phyloP scores from a whole-genome alignment of 352 stramenopile genomes.

The Phytophthora hybrid region DNA sequence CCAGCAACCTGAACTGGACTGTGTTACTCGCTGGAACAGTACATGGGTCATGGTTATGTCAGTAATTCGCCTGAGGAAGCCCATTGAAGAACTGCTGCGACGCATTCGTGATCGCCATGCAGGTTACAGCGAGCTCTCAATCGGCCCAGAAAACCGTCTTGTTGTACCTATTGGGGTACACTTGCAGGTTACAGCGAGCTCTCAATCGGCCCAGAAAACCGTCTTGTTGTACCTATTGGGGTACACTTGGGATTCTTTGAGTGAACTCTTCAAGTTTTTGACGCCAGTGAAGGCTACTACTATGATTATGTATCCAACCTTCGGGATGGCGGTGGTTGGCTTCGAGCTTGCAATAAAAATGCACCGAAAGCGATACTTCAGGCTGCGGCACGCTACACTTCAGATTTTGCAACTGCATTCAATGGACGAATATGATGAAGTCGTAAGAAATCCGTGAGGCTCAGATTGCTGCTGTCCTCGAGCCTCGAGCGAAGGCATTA shows the following conservation, averaged over 20 bases:
- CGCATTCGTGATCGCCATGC: too few relatives aligned
- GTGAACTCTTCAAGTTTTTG: slow-evolving; percentile 13
- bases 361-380: background rate
- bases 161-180: too few relatives aligned
- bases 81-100: slow-evolving; percentile 13
- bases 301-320: slow-evolving; percentile 15
- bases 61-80: background rate
- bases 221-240: too few relatives aligned
- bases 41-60: slow-evolving; percentile 13
- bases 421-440: slow-evolving; percentile 15
- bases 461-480: slow-evolving; percentile 20
- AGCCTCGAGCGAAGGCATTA: slow-evolving; percentile 15
- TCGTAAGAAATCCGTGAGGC: slow-evolving; percentile 14
- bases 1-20: slow-evolving; percentile 6
- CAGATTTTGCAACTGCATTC: slow-evolving; percentile 19
- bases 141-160: too few relatives aligned
- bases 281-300: slow-evolving; percentile 28
- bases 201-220: too few relatives aligned
- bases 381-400: background rate
- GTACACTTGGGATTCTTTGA: background rate
- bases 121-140: too few relatives aligned
- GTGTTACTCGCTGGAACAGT: slow-evolving; percentile 20
- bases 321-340: slow-evolving; percentile 19
- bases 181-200: too few relatives aligned
- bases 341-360: slow-evolving; percentile 8